Base-by-base conservation (phyloP, 2,329 filamentous ascomycete species). In the Fusarium sp. region DNA sequence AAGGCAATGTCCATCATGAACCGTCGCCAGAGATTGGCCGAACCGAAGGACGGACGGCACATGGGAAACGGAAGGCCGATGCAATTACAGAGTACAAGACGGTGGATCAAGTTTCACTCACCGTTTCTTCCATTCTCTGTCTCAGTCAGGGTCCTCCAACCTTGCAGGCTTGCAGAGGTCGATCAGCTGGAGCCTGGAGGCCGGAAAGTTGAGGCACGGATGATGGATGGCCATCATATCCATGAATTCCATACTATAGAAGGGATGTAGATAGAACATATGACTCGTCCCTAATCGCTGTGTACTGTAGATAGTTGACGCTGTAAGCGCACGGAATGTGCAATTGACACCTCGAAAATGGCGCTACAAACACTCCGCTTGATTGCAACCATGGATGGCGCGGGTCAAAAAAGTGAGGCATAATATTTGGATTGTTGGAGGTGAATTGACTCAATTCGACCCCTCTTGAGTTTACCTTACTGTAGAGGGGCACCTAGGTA, bases 41-140 rank as follows among this genome's bases (percentile, higher is more conserved):
- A 70, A 57, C n/a, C 34, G 37, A 62, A 21, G 50, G 67, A 58
- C 58, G 45, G 67, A 58, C 58, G 64, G 56, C 45, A 48, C 28
- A 28, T 34, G 49, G 66, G 45, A 69, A 70, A 70, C 67, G 67
- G 66, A 69, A 58, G 54, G 43, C 43, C 51, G 55, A 69, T 43
- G 30, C n/a, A 28, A 55, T 28, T n/a, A 42, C 57, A 34, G 28
- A 55, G 34, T n/a, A 42, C 57, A 34, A 30, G 41, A 57, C 45
- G 66, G 66, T 70, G 65, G 62, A 67, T 70, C 59, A 37, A n/a
- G 12, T 28, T 25, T 18, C 42, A 25, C 51, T 62, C 65, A 70
- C 58, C 58, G 62, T 70, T 70, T 62, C 37, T 58, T 54, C 34
- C 60, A 64, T 34, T 41, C 34, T 37, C 18, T 37, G 34, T n/a